phyloP scores from a whole-genome alignment of 2,329 filamentous ascomycete species.

The Cladosporium colombiae region DNA sequence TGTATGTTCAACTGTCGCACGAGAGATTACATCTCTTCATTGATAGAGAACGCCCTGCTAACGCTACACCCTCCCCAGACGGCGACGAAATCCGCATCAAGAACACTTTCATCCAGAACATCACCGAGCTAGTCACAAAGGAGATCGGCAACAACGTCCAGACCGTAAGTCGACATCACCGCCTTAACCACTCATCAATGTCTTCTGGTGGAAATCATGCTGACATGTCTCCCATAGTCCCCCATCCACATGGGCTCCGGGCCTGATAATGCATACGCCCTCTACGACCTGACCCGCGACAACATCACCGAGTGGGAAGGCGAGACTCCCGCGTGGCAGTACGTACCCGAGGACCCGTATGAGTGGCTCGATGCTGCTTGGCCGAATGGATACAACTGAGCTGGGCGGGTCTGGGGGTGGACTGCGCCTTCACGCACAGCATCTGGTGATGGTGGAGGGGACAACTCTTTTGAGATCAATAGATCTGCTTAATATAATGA shows the following conservation, averaged over 20 bases:
- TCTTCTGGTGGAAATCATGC: neutral
- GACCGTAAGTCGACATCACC: neutral
- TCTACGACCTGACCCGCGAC: constrained; percentile 13
- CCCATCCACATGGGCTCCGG: constrained; percentile 12
- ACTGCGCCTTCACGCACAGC: too few relatives aligned
- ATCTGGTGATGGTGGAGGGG: too few relatives aligned
- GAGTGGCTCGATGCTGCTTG: constrained; percentile 10
- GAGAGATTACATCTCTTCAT: neutral
- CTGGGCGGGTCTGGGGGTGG: neutral
- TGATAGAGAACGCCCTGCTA: neutral
- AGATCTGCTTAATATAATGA: neutral
- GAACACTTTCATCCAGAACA: constrained; percentile 11
- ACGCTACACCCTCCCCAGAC: neutral
- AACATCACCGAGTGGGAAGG: constrained; percentile 10
- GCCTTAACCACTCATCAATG: neutral
- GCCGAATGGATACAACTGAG: constrained; percentile 7
- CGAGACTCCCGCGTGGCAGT: constrained; percentile 8
- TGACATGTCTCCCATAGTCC: neutral
- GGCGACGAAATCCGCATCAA: constrained; percentile 13
- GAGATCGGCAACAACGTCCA: constrained; percentile 11
- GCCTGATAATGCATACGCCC: neutral
- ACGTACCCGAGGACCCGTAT: constrained; percentile 7
- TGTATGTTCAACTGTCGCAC: neutral
- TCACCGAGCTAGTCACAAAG: constrained; percentile 10
- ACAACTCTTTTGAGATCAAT: neutral